These are phyloP conservation scores for Hymenoscyphus fructigenus DNA, from an alignment of 2,329 filamentous ascomycete species.

Conservation along the genomic window DNA sequence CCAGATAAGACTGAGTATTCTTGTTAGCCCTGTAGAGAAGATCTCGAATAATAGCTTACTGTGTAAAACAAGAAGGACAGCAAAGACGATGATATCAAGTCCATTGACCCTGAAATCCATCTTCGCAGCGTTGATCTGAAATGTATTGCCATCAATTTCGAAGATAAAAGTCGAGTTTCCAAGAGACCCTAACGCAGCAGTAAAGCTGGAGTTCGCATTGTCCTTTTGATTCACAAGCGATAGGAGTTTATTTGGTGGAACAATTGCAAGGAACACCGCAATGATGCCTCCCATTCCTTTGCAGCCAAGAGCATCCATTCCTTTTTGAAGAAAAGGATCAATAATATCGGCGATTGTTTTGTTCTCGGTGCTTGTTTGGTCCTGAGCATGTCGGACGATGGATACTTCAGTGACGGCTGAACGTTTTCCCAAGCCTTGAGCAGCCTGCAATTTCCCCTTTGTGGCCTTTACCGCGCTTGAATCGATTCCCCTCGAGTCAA, in stretches of 20 bases:
- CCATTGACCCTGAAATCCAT: conserved; percentile 11
- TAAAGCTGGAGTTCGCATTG: background rate
- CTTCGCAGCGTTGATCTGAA: conserved; percentile 5
- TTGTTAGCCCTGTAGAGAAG: background rate
- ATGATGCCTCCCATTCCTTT: conserved; percentile 12
- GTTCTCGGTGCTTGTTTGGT: background rate
- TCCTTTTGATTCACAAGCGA: background rate
- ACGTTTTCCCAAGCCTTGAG: too few relatives aligned
- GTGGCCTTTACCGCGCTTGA: too few relatives aligned
- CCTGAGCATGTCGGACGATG: background rate
- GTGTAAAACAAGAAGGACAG: background rate
- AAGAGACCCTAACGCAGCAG: background rate
- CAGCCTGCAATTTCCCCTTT: too few relatives aligned
- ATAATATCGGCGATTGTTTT: conserved; percentile 5
- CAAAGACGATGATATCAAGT: background rate
- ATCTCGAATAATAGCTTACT: background rate
- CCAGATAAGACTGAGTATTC: background rate
- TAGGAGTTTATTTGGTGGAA: background rate
- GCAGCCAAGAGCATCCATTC: conserved; percentile 12
- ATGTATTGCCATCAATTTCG: conserved; percentile 9
- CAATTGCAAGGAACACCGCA: conserved; percentile 7
- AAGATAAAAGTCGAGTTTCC: conserved; percentile 14
- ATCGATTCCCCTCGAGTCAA: too few relatives aligned
- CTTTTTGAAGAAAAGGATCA: conserved; percentile 15
- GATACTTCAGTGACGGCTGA: background rate